phyloP scores from a whole-genome alignment of 2,329 filamentous ascomycete species.

The Tympanopsis confertula region DNA sequence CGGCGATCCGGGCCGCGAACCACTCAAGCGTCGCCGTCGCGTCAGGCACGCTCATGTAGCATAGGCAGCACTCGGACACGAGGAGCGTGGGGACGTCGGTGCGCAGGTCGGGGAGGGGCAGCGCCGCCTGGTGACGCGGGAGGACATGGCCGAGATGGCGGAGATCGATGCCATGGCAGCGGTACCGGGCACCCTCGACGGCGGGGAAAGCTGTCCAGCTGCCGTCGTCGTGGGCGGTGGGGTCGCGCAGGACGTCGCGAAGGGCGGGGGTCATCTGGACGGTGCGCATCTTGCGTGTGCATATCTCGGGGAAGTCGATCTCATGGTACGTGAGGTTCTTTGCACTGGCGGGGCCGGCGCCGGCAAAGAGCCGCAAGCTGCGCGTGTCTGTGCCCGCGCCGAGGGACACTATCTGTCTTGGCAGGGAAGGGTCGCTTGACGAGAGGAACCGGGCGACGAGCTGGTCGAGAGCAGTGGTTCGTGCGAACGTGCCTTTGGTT shows the following conservation, averaged over 20 bases:
- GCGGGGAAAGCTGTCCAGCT: slow-evolving; percentile 30
- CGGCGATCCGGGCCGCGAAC: slow-evolving; percentile 41
- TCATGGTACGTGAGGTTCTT: slow-evolving; percentile 68
- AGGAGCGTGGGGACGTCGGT: slow-evolving; percentile 64
- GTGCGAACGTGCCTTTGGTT: slow-evolving; percentile 71
- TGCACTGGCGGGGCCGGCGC: slow-evolving; percentile 14
- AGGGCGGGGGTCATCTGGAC: slow-evolving; percentile 33
- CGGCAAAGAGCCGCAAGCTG: slow-evolving; percentile 61
- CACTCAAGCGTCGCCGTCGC: slow-evolving; percentile 53
- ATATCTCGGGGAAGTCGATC: slow-evolving; percentile 73
- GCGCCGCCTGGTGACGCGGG: slow-evolving; percentile 9
- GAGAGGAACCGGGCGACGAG: slow-evolving; percentile 64
- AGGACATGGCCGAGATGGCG: slow-evolving; percentile 35
- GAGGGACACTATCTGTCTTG: slow-evolving; percentile 76
- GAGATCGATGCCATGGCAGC: slow-evolving; percentile 59
- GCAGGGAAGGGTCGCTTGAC: slow-evolving; percentile 12
- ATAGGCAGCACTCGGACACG: slow-evolving; percentile 89
- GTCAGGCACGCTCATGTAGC: slow-evolving; percentile 63
- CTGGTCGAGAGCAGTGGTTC: slow-evolving; percentile 71
- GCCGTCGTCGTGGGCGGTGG: slow-evolving; percentile 14
- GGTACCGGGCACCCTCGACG: slow-evolving; percentile 28
- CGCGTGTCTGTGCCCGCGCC: slow-evolving; percentile 91
- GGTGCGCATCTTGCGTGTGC: slow-evolving; percentile 49
- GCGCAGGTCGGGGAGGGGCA: slow-evolving; percentile 31
- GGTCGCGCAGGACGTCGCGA: slow-evolving; percentile 22